Base-by-base conservation (phyloP, 176 grass and related monocot species). In the Hsuehochloa calcarea region DNA sequence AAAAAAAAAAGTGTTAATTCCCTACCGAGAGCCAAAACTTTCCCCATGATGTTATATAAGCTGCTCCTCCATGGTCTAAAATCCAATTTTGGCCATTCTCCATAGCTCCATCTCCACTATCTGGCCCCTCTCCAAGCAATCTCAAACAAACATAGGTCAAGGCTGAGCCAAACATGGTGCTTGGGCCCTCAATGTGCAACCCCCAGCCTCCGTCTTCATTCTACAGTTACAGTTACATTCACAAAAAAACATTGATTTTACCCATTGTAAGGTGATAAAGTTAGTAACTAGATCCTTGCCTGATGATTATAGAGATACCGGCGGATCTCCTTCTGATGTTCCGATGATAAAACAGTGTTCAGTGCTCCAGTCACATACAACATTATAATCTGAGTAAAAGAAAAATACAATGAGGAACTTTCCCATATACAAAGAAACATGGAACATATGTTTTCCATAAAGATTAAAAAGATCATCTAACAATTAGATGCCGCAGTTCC, bases 241-340 rank as follows among this genome's bases (percentile, higher is more conserved):
- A 25, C n/a, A 89, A 26, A 13, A n/a, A 58, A 47, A 27, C 13
- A 83, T 85, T 55, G 65, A 35, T 35, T 74, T 61, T n/a, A 83
- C 19, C 27, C 11, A 83, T 0, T 76, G 26, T 70, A 72, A 49
- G 54, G 31, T 74, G 49, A 49, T 41, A 73, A 39, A 70, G 16
- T 69, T 74, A 37, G 8, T n/a, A 84, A 83, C 8, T 52, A 15
- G 66, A 62, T 69, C 61, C 61, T 91, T 91, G 45, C 95, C 89
- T 97, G 95, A 72, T 97, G 95, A 67, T 97, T 97, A 67, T 97
- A 97, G 34, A 97, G 90, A 79, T 97, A 95, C 8, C 95, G 92
- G 5, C 90, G 37, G 15, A 97, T 93, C 90, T 97, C 95, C 65
- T 82, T 87, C 77, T 91, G 87, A 77, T 97, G 92, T 84, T 95